Evolutionary conservation across 1,284 basidiomycete species (phyloP), one percentile per base, ranked within the genome.

Genomic region (Trichosporon ovoides): DNA sequence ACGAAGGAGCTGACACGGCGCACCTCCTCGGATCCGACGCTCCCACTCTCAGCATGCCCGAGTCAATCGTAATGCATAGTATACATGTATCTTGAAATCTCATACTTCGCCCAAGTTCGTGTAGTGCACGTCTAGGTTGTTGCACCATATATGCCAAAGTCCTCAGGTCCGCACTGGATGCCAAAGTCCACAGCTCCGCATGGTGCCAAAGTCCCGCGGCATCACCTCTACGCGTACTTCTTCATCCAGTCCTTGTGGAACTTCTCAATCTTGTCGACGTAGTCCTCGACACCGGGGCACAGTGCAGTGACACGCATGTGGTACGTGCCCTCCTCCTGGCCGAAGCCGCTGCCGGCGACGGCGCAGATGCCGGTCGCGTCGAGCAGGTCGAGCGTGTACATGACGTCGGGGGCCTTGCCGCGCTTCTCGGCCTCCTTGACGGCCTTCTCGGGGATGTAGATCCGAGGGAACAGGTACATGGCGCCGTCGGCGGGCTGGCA

Each of bases 361-460:
- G 91, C 89, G 68, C 92, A 96, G 67, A 96, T 95, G 33, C 93
- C 93, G 0, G 92, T 95, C 65, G 85, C 83, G 64, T 95, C 77
- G 52, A 97, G 80, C 56, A 97, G 73, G 64, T 83, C 84, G 55
- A 94, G 79, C 33, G 90, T 84, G 71, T 97, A 97, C 71, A 94
- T 87, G 55, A 86, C 87, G 74, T 97, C 93, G 3, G 92, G 87
- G 63, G 83, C 83, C 79, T 90, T 89, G 3, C 87, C 88, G 2
- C 79, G 81, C 68, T 82, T 77, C 68, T 82, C 77, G 49, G 93
- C 94, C 13, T 84, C 88, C 53, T 85, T 82, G 56, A 87, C 77
- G 3, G 91, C 93, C 65, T 82, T 83, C 20, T 82, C 69, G 5
- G 90, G 84, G 38, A 94, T 80, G 24, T 83, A 79, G 61, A 94